Evolutionary conservation across 495 filamentous ascomycete genomes (phyloP), one percentile per base, ranked within the genome.

Genomic region (Podospora didyma): DNA sequence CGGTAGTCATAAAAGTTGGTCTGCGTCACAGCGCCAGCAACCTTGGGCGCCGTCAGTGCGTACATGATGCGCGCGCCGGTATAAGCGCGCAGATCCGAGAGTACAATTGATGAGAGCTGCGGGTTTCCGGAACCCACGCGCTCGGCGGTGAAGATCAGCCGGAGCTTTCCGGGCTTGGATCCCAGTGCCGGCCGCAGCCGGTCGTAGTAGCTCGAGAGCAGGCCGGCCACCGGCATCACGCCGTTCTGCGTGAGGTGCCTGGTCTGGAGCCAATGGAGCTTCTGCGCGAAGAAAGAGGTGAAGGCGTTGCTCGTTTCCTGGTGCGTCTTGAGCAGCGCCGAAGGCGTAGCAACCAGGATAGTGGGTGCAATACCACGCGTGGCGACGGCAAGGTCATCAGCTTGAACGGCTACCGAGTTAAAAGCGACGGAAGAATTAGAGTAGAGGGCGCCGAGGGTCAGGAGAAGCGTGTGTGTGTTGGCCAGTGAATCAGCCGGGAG

Each of bases 1-100:
- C 92, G 75, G 66, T 99, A 97, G 66, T 99, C 94, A 62, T 89
- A 93, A 31, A 91, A 78, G 56, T 87, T 83, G 11, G 90, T 94
- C 72, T 97, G 92, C 2, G 83, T 70, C 17, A 92, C 83, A 1
- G 94, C 89, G 21, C 94, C 94, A 4, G 92, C 93, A 21, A 97
- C 87, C 26, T 82, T 80, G 7, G 92, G 75, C 3, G 89, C 86
- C 46, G 91, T 89, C 26, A 97, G 77, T 0, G 90, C 91, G 72
- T 96, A 96, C 20, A 95, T 79, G 47, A 96, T 77, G 34, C 91
- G 84, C 10, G 91, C 86, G 11, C 87, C 83, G 7, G 88, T 92
- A 71, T 88, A 89, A 16, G 90, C 75, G 17, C 91, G 81, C 42
- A 97, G 73, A 61, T 96, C 90, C 1, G 86, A 87, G 22, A 98